These are phyloP conservation scores for Globisporangium radiosum DNA, from an alignment of 352 stramenopile species.

Conservation along the genomic window DNA sequence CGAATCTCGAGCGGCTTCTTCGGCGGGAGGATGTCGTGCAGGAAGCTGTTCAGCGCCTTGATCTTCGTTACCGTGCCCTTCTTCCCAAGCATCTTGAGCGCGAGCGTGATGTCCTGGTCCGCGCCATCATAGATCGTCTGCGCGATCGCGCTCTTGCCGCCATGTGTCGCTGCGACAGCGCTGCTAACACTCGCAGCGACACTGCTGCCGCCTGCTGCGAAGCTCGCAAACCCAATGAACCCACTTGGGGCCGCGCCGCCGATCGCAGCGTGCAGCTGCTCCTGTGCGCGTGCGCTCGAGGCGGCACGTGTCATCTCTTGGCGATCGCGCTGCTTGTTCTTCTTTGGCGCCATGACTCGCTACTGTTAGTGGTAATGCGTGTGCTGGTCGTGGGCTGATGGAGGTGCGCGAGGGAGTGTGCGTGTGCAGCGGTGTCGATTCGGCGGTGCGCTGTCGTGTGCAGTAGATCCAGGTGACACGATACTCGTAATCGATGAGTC, in stretches of 20 bases:
- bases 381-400: no score
- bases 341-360: conserved; percentile 42
- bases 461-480: not conserved
- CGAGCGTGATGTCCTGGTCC: conserved; percentile 70
- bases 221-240: conserved; percentile 77
- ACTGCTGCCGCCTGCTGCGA: conserved; percentile 18
- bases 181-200: conserved; percentile 4
- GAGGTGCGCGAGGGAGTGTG: not conserved
- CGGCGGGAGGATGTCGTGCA: conserved; percentile 51
- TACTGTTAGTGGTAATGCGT: not conserved
- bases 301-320: conserved; percentile 77
- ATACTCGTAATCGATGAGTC: not conserved
- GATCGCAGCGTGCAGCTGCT: conserved; percentile 24
- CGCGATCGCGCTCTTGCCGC: conserved; percentile 12
- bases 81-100: conserved; percentile 83
- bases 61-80: conserved; percentile 76
- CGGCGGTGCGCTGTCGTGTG: not conserved
- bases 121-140: conserved; percentile 69
- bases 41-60: conserved; percentile 68
- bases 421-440: not conserved
- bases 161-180: conserved; percentile 1
- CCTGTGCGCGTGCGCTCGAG: conserved; percentile 69
- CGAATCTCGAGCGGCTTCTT: conserved; percentile 54
- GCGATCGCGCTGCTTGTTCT: conserved; percentile 87
- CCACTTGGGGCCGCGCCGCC: conserved; percentile 13